phyloP scores from a whole-genome alignment of 306 rosid genomes.

The Fragaria iinumae region DNA sequence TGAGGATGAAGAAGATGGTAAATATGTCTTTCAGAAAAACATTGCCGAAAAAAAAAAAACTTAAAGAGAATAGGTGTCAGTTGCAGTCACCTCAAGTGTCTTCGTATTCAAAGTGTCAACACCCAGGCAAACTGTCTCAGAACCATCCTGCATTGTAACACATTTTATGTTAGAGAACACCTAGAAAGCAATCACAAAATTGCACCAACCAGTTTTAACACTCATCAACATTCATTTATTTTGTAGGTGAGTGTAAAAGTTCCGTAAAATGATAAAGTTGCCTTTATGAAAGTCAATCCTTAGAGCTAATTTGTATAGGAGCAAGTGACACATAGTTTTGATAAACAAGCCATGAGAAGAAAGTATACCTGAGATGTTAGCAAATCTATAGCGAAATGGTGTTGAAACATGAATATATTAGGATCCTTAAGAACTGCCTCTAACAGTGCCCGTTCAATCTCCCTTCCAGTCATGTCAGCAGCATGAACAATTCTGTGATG shows the following conservation, averaged over 20 bases:
- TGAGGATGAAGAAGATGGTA: neutral
- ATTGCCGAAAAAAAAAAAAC: slow-evolving; percentile 12
- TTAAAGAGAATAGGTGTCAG: slow-evolving; percentile 1
- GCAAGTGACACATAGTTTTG: neutral
- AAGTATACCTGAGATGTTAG: slow-evolving; percentile 74
- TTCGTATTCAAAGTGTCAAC: slow-evolving; percentile 79
- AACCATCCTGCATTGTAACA: slow-evolving; percentile 57
- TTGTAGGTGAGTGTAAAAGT: neutral
- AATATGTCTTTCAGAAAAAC: slow-evolving; percentile 1
- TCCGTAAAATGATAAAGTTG: neutral
- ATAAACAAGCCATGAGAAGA: slow-evolving; percentile 11
- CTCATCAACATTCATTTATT: neutral
- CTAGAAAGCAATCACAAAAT: slow-evolving; percentile 17
- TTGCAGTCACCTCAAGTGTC: slow-evolving; percentile 66
- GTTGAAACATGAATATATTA: slow-evolving; percentile 74
- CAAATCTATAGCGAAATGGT: slow-evolving; percentile 92
- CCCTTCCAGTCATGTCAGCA: slow-evolving; percentile 96
- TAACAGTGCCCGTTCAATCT: slow-evolving; percentile 81
- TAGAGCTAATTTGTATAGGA: slow-evolving; percentile 6
- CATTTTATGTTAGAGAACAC: slow-evolving; percentile 33
- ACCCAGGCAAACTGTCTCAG: slow-evolving; percentile 72
- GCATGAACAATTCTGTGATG: slow-evolving; percentile 89
- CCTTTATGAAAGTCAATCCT: neutral
- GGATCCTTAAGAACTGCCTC: slow-evolving; percentile 64
- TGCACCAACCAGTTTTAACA: neutral